Evolutionary conservation across 768 basidiomycete species (phyloP), one percentile per base, ranked within the genome.

Genomic region (Tulasnella sp.): DNA sequence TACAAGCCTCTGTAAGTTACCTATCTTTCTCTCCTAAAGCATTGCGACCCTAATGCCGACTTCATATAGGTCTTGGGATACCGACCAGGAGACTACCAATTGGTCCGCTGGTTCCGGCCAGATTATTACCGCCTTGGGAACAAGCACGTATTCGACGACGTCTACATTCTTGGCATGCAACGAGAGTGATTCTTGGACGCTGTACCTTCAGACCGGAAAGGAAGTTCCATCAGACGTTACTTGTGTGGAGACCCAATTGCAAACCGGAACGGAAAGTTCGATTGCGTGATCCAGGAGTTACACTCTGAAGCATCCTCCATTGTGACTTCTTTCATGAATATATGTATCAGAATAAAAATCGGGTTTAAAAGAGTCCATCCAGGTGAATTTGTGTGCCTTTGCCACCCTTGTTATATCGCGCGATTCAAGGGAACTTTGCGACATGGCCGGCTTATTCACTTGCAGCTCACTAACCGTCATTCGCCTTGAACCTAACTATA

Each of bases 181-280:
- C 25, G 17, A 40, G n/a, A 36, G 40, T 25, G 71, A 14, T 17
- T 3, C 3, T 39, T 72, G 71, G 73, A 31, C n/a, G 25, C 34
- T 74, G 25, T 74, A 74, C 34, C 64, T 74, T 22, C 73, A 74
- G 73, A 74, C 73, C 11, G 73, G 73, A 38, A 37, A 29, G 25
- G 36, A 74, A 1, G 49, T 74, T 58, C 73, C 73, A 22, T 31
- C 25, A 22, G 73, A 54, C 2, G 45, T 58, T 19, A 58, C 54
- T 9, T 74, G 73, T n/a, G 39, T 58, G 19, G n/a, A 34, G 19
- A 67, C 64, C 17, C 49, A 74, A 34, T 54, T 74, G 36, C 2
- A 74, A 15, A n/a, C 67, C 45, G 73, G 64, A 31, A 38, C 71
- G 49, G n/a, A n/a, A n/a, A 31, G 12, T 12, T 6, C 71, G 37